These are phyloP conservation scores for Colletotrichum lentis DNA, from an alignment of 2,329 filamentous ascomycete species.

Conservation along the genomic window DNA sequence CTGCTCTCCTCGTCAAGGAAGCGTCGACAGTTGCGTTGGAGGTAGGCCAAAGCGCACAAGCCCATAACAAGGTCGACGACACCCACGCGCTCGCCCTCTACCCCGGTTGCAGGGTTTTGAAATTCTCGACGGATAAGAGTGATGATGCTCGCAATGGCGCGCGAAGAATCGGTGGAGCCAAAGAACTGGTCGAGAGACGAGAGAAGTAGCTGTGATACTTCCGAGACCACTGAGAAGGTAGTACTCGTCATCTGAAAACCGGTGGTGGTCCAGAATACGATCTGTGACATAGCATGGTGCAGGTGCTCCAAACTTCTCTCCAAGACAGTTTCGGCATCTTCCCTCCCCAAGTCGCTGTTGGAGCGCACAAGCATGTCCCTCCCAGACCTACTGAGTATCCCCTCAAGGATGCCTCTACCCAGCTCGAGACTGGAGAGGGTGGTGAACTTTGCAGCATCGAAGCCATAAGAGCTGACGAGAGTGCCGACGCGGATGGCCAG, in stretches of 20 bases:
- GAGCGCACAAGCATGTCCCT: constrained; percentile 57
- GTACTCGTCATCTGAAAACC: constrained; percentile 67
- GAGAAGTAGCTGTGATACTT: constrained; percentile 66
- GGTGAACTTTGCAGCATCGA: constrained; percentile 63
- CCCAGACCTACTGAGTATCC: constrained; percentile 61
- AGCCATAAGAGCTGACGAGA: constrained; percentile 59
- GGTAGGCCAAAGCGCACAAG: constrained; percentile 67
- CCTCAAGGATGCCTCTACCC: constrained; percentile 63
- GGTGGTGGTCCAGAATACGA: constrained; percentile 69
- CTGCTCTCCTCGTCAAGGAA: constrained; percentile 59
- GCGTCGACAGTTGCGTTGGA: constrained; percentile 65
- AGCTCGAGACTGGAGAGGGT: constrained; percentile 66
- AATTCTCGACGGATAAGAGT: constrained; percentile 71
- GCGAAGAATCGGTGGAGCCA: constrained; percentile 73
- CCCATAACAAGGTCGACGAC: constrained; percentile 69
- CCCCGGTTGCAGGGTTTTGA: constrained; percentile 67
- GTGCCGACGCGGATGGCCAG: constrained; percentile 64
- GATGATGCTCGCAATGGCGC: constrained; percentile 73
- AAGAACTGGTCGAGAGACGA: constrained; percentile 70
- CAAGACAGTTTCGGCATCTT: constrained; percentile 65
- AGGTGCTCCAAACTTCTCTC: constrained; percentile 65
- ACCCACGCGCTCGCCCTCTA: constrained; percentile 66
- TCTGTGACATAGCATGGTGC: constrained; percentile 64
- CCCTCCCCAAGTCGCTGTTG: constrained; percentile 56
- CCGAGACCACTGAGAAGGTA: constrained; percentile 62